Evolutionary conservation across 2,329 filamentous ascomycete species (phyloP).

Genomic region (Hymenoscyphus linearis): DNA sequence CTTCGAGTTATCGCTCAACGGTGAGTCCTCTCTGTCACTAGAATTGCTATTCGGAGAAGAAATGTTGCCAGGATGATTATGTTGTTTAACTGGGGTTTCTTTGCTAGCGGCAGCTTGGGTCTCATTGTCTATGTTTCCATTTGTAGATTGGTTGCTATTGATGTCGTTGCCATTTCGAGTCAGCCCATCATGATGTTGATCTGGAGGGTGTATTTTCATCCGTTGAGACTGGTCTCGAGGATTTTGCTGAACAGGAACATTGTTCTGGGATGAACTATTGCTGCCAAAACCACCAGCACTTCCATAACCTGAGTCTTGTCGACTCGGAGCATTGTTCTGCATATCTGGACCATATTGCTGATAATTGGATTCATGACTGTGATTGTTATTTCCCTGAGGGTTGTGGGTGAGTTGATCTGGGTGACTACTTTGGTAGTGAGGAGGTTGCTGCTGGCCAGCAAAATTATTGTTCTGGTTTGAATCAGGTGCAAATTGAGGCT

Average conservation of each 20-base stretch:
- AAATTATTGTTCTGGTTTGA: slow-evolving; percentile 11
- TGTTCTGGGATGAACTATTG: slow-evolving; percentile 16
- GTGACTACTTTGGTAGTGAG: slow-evolving; percentile 3
- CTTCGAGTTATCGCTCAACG: slow-evolving; percentile 27
- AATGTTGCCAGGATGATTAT: not conserved
- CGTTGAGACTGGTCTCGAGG: slow-evolving; percentile 2
- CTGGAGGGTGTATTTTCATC: slow-evolving; percentile 1
- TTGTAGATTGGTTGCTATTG: not conserved
- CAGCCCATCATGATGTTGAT: slow-evolving; percentile 1
- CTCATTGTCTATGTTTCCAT: not conserved
- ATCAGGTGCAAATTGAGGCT: slow-evolving; percentile 9
- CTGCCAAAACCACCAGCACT: slow-evolving; percentile 28
- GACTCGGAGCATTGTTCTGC: slow-evolving; percentile 2
- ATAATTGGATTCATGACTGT: not conserved
- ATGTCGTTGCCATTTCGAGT: not conserved
- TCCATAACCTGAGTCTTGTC: slow-evolving; percentile 31
- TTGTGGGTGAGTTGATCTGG: not conserved
- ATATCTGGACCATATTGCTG: slow-evolving; percentile 5
- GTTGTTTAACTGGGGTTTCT: not conserved
- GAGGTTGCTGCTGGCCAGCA: not conserved
- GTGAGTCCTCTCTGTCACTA: slow-evolving; percentile 8
- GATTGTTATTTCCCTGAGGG: slow-evolving; percentile 2
- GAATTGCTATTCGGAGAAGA: not conserved
- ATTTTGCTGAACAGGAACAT: slow-evolving; percentile 10
- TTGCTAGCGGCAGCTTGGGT: not conserved